Evolutionary conservation across 202 grass and related monocot species (phyloP).

Genomic region (Zoysia matrella): DNA sequence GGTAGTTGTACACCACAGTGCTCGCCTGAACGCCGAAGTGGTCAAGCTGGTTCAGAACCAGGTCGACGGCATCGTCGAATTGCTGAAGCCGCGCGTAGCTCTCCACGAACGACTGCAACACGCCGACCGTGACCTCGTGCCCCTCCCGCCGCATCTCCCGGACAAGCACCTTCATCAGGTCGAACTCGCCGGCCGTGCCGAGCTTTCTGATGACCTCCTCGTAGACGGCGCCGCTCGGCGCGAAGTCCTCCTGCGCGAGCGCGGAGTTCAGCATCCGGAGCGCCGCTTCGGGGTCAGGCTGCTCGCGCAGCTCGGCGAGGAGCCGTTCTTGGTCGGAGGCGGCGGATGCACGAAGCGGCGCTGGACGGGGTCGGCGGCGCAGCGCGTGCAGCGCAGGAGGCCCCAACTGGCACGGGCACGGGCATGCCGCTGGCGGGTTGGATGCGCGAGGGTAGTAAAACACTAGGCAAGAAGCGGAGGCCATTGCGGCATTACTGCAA

Average conservation of each 20-base stretch:
- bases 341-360: slow-evolving; percentile 14
- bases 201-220: slow-evolving; percentile 80
- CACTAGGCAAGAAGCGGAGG: slow-evolving; percentile 46
- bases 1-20: slow-evolving; percentile 60
- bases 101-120: slow-evolving; percentile 61
- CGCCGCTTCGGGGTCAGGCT: slow-evolving; percentile 63
- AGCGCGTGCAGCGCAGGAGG: neutral
- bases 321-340: slow-evolving; percentile 50
- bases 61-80: slow-evolving; percentile 65
- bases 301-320: slow-evolving; percentile 57
- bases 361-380: neutral
- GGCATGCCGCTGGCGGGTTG: slow-evolving; percentile 14
- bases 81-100: slow-evolving; percentile 54
- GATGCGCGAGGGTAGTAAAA: slow-evolving; percentile 37
- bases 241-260: slow-evolving; percentile 46
- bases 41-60: slow-evolving; percentile 68
- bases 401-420: neutral
- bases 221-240: slow-evolving; percentile 41
- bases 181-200: slow-evolving; percentile 57
- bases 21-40: slow-evolving; percentile 54
- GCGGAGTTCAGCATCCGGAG: slow-evolving; percentile 62
- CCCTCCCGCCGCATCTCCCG: slow-evolving; percentile 60
- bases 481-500: slow-evolving; percentile 68
- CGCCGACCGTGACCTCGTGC: slow-evolving; percentile 37
- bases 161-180: slow-evolving; percentile 63